Evolutionary conservation across 805 yeast species (phyloP), one percentile per base, ranked within the genome.

Genomic region (Teunomyces gatunensis): DNA sequence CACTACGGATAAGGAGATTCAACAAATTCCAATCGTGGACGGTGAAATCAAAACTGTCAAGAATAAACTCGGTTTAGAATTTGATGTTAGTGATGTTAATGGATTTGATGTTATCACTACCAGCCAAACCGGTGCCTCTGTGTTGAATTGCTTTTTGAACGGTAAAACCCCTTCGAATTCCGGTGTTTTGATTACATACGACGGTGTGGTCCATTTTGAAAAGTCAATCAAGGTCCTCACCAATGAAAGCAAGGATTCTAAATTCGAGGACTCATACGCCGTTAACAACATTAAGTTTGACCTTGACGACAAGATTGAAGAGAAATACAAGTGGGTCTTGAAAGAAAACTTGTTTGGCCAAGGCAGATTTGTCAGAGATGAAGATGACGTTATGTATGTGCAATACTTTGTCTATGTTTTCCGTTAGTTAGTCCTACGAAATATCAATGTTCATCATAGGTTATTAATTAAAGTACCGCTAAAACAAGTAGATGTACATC

Each of bases 341-440:
- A 59, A 64, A 41, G 74, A 76, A 59, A 77, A 72, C 53, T 68
- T 81, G 47, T 42, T 80, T 18, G 88, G 85, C 17, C 79, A 75
- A 58, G 88, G 89, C 29, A 72, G 84, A 48, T 81, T 82, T 56
- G 57, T 77, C 42, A 71, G 83, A 55, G 78, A 76, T 51, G 68
- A 60, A 3, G 57, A 67, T 5, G 81, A 78, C 17, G 53, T 32
- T 2, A 60, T 80, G 48, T 72, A 65, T 50, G 86, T 83, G 35
- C 86, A 83, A 64, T 83, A 82, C 67, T 71, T 66, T 52, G 62
- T 78, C 46, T 79, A 77, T 53, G 65, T 73, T 25, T 56, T 63
- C 37, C 49, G 52, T 44, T 49, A 35, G 41, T 11, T 11, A 12
- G 17, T 3, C 13, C 7, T 17, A 17, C 9, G 18, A 2, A 13